phyloP scores from a whole-genome alignment of 2,329 filamentous ascomycete species.

The Diaporthe batatas region DNA sequence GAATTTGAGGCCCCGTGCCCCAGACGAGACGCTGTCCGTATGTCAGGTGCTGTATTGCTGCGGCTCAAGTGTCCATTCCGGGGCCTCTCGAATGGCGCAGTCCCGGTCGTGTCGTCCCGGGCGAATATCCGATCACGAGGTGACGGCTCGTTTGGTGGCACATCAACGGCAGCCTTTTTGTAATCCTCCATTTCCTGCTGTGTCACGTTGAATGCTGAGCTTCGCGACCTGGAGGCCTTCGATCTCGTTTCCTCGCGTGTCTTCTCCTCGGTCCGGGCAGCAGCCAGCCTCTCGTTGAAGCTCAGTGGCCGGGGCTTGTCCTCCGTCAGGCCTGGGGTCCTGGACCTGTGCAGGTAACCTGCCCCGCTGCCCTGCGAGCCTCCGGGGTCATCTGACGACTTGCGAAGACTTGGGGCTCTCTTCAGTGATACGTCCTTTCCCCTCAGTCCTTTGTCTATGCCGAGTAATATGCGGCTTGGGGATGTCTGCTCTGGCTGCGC shows the following conservation, averaged over 20 bases:
- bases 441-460: constrained; percentile 89
- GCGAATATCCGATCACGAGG: constrained; percentile 63
- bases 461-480: constrained; percentile 82
- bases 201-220: constrained; percentile 69
- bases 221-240: constrained; percentile 66
- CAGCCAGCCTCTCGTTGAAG: constrained; percentile 89
- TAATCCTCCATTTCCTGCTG: constrained; percentile 71
- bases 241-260: constrained; percentile 64
- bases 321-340: constrained; percentile 52
- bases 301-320: constrained; percentile 60
- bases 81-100: constrained; percentile 44
- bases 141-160: constrained; percentile 65
- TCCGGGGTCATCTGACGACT: constrained; percentile 49
- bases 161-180: constrained; percentile 68
- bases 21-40: constrained; percentile 45
- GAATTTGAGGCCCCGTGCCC: constrained; percentile 43
- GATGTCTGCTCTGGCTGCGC: constrained; percentile 72
- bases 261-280: constrained; percentile 71
- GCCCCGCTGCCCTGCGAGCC: constrained; percentile 49
- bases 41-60: constrained; percentile 59
- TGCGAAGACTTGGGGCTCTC: constrained; percentile 70
- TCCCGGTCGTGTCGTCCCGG: constrained; percentile 72
- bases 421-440: constrained; percentile 88
- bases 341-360: constrained; percentile 61
- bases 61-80: constrained; percentile 53